Percentiles rank a stretch among this genome's conserved stretches.
phyloP scores from a whole-genome alignment of 192 early-diverging fungal genomes.

The Coemansia sp. region DNA sequence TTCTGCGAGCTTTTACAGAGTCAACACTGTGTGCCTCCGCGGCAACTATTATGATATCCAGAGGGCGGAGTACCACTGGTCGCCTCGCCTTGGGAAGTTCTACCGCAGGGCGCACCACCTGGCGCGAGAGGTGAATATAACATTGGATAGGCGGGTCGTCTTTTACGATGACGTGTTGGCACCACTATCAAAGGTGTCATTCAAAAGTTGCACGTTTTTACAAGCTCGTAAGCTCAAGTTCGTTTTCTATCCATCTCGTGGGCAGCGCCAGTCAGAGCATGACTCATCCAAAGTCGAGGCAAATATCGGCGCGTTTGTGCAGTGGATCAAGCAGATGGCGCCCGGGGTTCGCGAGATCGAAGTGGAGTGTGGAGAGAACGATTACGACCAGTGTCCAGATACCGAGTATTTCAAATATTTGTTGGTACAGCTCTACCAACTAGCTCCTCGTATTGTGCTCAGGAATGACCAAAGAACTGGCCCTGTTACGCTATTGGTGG shows the following conservation, averaged over 20 bases:
- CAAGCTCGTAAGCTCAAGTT: neutral
- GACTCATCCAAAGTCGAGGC: neutral
- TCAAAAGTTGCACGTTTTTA: neutral
- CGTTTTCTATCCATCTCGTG: neutral
- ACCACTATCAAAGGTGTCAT: neutral
- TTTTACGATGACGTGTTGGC: neutral
- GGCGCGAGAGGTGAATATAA: neutral
- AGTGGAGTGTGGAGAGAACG: neutral
- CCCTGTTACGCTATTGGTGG: neutral
- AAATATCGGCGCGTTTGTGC: neutral
- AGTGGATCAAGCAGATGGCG: neutral
- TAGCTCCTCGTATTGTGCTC: neutral
- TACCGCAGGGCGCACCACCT: neutral
- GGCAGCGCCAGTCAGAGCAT: neutral
- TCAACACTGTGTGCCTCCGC: neutral
- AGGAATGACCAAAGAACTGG: neutral
- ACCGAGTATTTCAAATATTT: neutral
- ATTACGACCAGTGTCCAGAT: neutral
- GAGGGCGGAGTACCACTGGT: neutral
- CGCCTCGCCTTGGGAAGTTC: neutral
- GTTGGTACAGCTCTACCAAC: neutral
- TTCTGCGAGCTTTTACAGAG: neutral
- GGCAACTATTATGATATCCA: neutral
- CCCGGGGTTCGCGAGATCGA: neutral
- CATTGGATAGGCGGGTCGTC: neutral